phyloP scores from a whole-genome alignment of 2,329 filamentous ascomycete species.

The Alternaria postmessia region DNA sequence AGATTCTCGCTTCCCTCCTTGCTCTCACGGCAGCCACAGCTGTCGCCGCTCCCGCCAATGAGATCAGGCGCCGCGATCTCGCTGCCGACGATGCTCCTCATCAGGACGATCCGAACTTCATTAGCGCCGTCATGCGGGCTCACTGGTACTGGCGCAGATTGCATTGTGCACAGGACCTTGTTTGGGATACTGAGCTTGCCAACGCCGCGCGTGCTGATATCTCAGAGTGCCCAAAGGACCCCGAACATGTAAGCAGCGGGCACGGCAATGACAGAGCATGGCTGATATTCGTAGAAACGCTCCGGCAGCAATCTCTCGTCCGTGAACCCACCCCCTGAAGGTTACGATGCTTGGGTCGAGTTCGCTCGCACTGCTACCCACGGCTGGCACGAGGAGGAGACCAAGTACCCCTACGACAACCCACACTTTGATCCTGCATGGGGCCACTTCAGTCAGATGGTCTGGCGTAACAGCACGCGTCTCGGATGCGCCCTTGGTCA shows the following conservation, averaged over 20 bases:
- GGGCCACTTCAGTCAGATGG: slow-evolving; percentile 52
- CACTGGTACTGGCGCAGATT: slow-evolving; percentile 49
- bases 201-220: slow-evolving; percentile 36
- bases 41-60: slow-evolving; percentile 31
- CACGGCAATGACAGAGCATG: neutral
- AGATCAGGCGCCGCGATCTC: slow-evolving; percentile 26
- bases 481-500: slow-evolving; percentile 47
- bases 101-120: slow-evolving; percentile 41
- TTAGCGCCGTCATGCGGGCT: slow-evolving; percentile 43
- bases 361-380: slow-evolving; percentile 39
- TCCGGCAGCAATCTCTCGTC: slow-evolving; percentile 47
- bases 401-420: slow-evolving; percentile 45
- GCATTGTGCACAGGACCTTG: slow-evolving; percentile 48
- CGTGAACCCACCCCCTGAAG: slow-evolving; percentile 29
- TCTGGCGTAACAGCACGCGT: slow-evolving; percentile 48
- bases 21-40: slow-evolving; percentile 32
- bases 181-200: slow-evolving; percentile 42
- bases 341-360: slow-evolving; percentile 40
- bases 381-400: slow-evolving; percentile 49
- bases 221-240: slow-evolving; percentile 32
- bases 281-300: slow-evolving; percentile 34
- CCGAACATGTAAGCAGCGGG: slow-evolving; percentile 37
- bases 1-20: slow-evolving; percentile 29
- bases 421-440: slow-evolving; percentile 39
- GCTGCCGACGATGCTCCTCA: slow-evolving; percentile 33